Base-by-base conservation (phyloP, 2,329 filamentous ascomycete genomes). In the Sarocladiaceae sp. region DNA sequence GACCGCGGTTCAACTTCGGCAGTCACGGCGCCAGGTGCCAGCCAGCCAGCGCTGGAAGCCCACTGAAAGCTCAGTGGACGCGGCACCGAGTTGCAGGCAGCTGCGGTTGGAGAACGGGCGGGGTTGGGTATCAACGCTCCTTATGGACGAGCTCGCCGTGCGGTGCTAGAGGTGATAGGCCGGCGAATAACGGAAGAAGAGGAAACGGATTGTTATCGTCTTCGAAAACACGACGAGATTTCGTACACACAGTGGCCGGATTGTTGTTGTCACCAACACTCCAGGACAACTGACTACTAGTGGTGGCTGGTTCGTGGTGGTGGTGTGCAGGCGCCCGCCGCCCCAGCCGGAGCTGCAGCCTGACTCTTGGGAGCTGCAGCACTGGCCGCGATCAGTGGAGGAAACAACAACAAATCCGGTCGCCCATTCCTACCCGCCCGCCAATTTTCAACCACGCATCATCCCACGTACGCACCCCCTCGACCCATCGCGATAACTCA, bases 361-460 rank as follows among this genome's bases (percentile, higher is more conserved):
- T 29, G 37, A 41, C 21, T 41, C 7, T 41, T 19, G 37, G 13
- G 24, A 41, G 37, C 37, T 41, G n/a, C n/a, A n/a, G n/a, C n/a
- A n/a, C n/a, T n/a, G n/a, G n/a, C n/a, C n/a, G 37, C 37, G 37
- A 41, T 24, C 37, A 23, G 23, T 24, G n/a, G 37, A 43, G 33
- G 40, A 32, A 43, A 43, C 40, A 43, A 43, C 40, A 43, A 43
- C 40, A 43, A 43, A 43, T 32, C 40, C 26, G 26, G 40, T n/a
- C 40, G 24, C 40, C 40, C 40, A 33, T 33, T 43, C 29, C 40
- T 19, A 27, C 40, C 40, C 26, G 23, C 40, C 40, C 40, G 40
- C 40, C 29, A 43, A 43, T 43, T 43, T 43, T 43, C 40, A 32
- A 43, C 40, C 40, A 43, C 40, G 40, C 40, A 43, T 43, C 40